Evolutionary conservation across 2,329 filamentous ascomycete species (phyloP).

Genomic region (Colletotrichum lentis): DNA sequence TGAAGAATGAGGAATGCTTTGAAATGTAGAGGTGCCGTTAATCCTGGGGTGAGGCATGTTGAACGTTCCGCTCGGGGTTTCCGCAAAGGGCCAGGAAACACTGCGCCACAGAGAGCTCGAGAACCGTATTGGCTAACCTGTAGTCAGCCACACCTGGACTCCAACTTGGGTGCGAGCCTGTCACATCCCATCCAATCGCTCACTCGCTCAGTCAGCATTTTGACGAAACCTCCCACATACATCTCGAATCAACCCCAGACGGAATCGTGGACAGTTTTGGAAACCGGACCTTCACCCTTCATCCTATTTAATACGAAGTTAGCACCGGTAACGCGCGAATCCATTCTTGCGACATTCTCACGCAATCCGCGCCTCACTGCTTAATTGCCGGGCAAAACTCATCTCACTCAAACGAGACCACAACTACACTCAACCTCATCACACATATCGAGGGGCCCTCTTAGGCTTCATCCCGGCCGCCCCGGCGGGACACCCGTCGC

Average conservation of each 20-base stretch:
- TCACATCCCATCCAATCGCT: slow-evolving; percentile 25
- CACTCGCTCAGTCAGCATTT: neutral
- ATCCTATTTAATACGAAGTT: neutral
- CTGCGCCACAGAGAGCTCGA: slow-evolving; percentile 9
- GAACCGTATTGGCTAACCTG: neutral
- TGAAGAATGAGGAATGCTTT: neutral
- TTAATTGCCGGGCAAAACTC: slow-evolving; percentile 5
- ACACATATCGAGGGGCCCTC: slow-evolving; percentile 9
- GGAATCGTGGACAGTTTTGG: neutral
- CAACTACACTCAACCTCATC: slow-evolving; percentile 9
- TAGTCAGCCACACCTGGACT: slow-evolving; percentile 18
- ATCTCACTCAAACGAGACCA: slow-evolving; percentile 2
- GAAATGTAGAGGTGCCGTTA: neutral
- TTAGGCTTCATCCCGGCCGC: slow-evolving; percentile 18
- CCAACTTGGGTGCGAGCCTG: neutral
- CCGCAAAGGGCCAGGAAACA: neutral
- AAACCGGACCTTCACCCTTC: neutral
- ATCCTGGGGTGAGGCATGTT: neutral
- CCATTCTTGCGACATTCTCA: neutral
- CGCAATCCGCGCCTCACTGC: neutral
- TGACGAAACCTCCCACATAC: slow-evolving; percentile 20
- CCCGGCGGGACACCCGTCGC: slow-evolving; percentile 29
- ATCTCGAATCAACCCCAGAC: slow-evolving; percentile 23
- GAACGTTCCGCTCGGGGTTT: no score
- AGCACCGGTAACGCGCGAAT: no score